Conservation (phyloP, 768 basidiomycete genomes). For the Dentipellis sp. region DNA sequence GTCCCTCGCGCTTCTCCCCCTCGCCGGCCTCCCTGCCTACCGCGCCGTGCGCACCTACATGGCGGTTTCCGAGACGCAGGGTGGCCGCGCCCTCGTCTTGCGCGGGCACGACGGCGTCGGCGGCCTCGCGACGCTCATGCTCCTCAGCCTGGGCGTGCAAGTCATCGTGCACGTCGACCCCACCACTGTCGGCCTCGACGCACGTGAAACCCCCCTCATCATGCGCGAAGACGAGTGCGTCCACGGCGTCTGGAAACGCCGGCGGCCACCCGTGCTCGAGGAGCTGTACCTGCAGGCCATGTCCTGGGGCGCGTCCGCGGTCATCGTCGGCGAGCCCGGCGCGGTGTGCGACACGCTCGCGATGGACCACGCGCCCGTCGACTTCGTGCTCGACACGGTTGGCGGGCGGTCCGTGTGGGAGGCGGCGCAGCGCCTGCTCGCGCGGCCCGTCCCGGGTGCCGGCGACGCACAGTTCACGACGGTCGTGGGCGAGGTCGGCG, state of each 20-base stretch:
- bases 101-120: conserved; percentile 69
- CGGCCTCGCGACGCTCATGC: conserved; percentile 71
- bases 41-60: conserved; percentile 59
- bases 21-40: conserved; percentile 74
- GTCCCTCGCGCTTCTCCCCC: conserved; percentile 62
- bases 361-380: conserved; percentile 52
- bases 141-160: conserved; percentile 58
- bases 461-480: conserved; percentile 61
- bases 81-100: conserved; percentile 47
- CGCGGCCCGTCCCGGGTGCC: conserved; percentile 21
- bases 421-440: conserved; percentile 53
- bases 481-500: conserved; percentile 61
- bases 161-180: conserved; percentile 63
- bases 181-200: conserved; percentile 22
- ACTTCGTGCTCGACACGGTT: conserved; percentile 75
- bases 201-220: conserved; percentile 21
- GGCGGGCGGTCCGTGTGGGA: conserved; percentile 79
- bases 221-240: conserved; percentile 16
- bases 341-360: conserved; percentile 42
- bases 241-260: conserved; percentile 6
- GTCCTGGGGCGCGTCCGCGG: conserved; percentile 68
- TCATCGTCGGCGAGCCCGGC: conserved; percentile 54
- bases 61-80: conserved; percentile 11
- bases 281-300: conserved; percentile 39
- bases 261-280: conserved; percentile 12